Conservation (phyloP, 108 stramenopile species). For the Cyclostephanos invisitatus region DNA sequence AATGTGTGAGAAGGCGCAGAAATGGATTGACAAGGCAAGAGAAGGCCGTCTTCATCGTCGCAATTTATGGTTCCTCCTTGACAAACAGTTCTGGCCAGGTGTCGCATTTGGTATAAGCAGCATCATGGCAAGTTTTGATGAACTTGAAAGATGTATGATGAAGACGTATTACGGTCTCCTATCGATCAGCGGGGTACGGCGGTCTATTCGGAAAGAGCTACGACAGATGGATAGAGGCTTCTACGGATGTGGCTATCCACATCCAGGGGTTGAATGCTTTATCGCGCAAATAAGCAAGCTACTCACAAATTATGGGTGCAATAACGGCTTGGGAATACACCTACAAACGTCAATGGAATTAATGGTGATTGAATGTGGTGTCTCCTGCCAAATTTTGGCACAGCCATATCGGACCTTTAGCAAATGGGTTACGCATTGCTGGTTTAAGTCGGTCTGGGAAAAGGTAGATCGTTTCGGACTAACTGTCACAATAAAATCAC, state of each 20-base stretch:
- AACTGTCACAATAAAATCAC: background rate
- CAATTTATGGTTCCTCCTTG: slow-evolving; percentile 6
- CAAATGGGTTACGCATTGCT: slow-evolving; percentile 5
- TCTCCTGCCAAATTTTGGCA: background rate
- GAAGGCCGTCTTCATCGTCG: slow-evolving; percentile 3
- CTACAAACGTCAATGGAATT: slow-evolving; percentile 1
- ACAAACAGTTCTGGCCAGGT: slow-evolving; percentile 16
- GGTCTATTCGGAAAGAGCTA: background rate
- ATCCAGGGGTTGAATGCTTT: slow-evolving; percentile 4
- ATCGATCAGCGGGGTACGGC: background rate
- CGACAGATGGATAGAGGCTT: slow-evolving; percentile 13
- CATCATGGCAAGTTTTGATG: background rate
- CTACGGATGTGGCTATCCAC: slow-evolving; percentile 1
- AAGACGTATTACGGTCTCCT: slow-evolving; percentile 7
- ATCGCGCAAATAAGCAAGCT: slow-evolving; percentile 3
- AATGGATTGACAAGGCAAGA: slow-evolving; percentile 14
- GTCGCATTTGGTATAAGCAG: slow-evolving; percentile 15
- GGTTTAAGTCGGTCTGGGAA: background rate
- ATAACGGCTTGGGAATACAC: background rate
- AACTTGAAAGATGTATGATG: background rate
- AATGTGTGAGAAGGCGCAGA: slow-evolving; percentile 18
- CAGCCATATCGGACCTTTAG: background rate
- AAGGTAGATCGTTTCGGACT: background rate
- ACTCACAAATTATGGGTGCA: slow-evolving; percentile 12
- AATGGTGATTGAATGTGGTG: slow-evolving; percentile 3